Base-by-base conservation (phyloP, 2,329 filamentous ascomycete species). In the Xylogone sp. region DNA sequence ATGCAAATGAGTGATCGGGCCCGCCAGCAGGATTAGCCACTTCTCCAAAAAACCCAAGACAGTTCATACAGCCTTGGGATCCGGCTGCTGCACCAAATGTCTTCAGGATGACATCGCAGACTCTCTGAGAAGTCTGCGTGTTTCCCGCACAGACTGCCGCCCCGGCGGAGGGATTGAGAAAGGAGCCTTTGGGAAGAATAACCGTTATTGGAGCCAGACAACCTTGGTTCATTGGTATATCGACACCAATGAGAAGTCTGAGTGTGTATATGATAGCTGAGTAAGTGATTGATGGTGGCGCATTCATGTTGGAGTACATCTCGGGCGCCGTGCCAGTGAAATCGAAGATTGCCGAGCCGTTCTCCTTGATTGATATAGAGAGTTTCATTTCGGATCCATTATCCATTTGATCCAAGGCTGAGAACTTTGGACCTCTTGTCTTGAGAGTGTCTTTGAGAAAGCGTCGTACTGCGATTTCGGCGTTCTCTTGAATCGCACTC, bases 151-250 rank as follows among this genome's bases (percentile, higher is more conserved):
- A 88, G 0, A 92, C 88, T 0, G 88, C 88, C 0, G 88, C 87
- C 19, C 81, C 82, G 60, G 84, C 83, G 0, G 83, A 86, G 0
- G 89, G 89, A 0, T 80, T 84, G 21, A 93, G 77, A 62, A 93
- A 84, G 7, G 79, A 84, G 55, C 81, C 79, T 13, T 80, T 77
- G 0, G 88, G 86, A 45, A 91, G 88, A 43, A 44, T 75, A 62
- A 92, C 84, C 48, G 82, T 76, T 58, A 92, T 86, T 0, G 88
- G 88, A 43, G 80, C 80, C 2, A 93, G 73, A 57, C 88, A 93
- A 56, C 89, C 89, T 68, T 93, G 88, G 71, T 93, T 93, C 6
- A 93, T 77, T 0, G 88, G 89, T n/a, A 93, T 90, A 60, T 91
- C 87, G 53, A 88, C 81, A 42, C 79, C 82, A 62, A 93, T 89